Percentiles rank a stretch among this genome's conserved stretches.
Evolutionary conservation across 305 asterid genomes (phyloP).

Genomic region (Rubia peregrina): DNA sequence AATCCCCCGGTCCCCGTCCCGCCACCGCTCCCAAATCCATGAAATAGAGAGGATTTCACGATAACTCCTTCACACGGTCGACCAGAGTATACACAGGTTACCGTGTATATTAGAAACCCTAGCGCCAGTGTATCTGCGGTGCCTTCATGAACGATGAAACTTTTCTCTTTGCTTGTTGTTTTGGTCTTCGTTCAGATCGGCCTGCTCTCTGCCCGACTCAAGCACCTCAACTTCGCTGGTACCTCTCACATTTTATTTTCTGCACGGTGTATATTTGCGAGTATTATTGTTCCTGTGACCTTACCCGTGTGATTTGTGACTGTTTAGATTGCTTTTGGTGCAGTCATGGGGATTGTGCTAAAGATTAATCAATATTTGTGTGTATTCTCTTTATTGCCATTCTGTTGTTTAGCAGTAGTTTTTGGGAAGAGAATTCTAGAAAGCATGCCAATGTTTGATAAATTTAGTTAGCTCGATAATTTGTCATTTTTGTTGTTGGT

Average conservation of each 20-base stretch:
- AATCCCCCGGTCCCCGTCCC: too few relatives aligned
- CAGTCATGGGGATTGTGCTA: constrained; percentile 49
- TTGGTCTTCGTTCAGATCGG: constrained; percentile 56
- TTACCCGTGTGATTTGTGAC: not conserved
- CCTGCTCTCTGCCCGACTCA: constrained; percentile 52
- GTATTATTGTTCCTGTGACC: not conserved
- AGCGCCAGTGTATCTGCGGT: too few relatives aligned
- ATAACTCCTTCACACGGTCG: too few relatives aligned
- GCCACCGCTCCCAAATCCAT: too few relatives aligned
- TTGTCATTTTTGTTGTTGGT: not conserved
- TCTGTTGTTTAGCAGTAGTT: not conserved
- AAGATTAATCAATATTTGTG: constrained; percentile 75
- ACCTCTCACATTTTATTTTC: not conserved
- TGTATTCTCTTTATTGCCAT: constrained; percentile 11
- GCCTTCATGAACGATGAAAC: constrained; percentile 49
- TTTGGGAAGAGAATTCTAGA: not conserved
- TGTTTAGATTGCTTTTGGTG: constrained; percentile 13
- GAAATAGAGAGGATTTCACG: too few relatives aligned
- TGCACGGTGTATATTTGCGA: not conserved
- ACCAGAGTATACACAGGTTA: too few relatives aligned
- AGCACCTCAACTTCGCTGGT: constrained; percentile 45
- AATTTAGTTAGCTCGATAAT: not conserved
- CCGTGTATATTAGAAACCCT: too few relatives aligned
- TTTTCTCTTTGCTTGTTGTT: constrained; percentile 55
- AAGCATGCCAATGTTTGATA: not conserved